Base-by-base conservation (phyloP, 1,284 basidiomycete species). In the Vanrija sp. region DNA sequence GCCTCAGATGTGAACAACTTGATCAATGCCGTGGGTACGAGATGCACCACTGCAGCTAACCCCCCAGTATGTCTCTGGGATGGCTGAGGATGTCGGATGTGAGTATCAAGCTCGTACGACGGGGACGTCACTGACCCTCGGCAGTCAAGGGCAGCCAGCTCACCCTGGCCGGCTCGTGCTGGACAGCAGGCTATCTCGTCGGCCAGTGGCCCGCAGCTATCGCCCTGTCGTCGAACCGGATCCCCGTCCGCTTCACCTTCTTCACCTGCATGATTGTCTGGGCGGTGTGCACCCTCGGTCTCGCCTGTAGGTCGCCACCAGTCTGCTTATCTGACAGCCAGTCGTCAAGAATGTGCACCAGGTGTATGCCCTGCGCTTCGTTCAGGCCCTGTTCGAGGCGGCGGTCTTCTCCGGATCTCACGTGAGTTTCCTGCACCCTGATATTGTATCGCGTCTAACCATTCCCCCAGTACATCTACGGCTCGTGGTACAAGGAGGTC, bases 401-500 rank as follows among this genome's bases (percentile, higher is more conserved):
- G 52, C 52, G 2, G 61, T 62, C 5, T 65, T 65, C 39, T 56
- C 48, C 48, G 63, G 63, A 12, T 60, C 59, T 18, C 63, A 64
- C 22, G 31, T 31, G 31, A 31, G 31, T 31, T n/a, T n/a, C n/a
- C n/a, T n/a, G 16, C 38, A 19, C 9, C 9, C 38, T 1, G 5
- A 3, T 39, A 5, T 18, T 9, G 6, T 19, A 15, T 18, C 18
- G n/a, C 19, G 7, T 4, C 9, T 18, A 6, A 39, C 38, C 9
- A 15, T 6, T 31, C 31, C 22, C 15, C 5, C 47, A 66, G 62
- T 69, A 68, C 54, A 61, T 70, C 45, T 61, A 68, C 14, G 68
- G 68, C 15, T 65, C 63, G 12, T 70, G 68, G 66, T 70, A 68
- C 53, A 64, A 68, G 45, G 61, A 67, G 44, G 38, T 45, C 27